Conservation (phyloP, 345 rosid genomes). For the Boechera retrofracta region DNA sequence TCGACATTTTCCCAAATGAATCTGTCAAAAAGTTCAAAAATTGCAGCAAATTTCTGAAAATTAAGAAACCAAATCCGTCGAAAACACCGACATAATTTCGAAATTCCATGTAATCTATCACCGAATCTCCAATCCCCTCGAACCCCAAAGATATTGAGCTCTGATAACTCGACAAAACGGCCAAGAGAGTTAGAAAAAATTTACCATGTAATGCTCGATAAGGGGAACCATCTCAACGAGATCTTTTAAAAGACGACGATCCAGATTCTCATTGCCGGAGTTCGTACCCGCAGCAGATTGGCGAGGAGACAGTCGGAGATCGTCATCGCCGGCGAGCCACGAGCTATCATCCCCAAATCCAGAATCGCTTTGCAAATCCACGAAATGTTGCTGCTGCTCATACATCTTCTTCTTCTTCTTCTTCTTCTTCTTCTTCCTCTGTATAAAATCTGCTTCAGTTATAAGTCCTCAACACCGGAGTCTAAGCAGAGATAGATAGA, state of each 20-base stretch:
- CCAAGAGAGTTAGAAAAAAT: conserved; percentile 13
- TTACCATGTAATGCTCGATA: conserved; percentile 86
- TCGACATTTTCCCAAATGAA: background rate
- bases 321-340: conserved; percentile 64
- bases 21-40: background rate
- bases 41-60: background rate
- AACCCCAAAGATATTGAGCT: background rate
- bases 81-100: background rate
- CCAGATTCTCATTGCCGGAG: conserved; percentile 56
- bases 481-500: conserved; percentile 23
- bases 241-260: conserved; percentile 78
- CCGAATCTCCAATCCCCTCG: conserved; percentile 6
- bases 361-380: conserved; percentile 66
- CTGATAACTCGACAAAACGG: background rate
- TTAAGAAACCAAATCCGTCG: background rate
- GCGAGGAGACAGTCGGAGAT: conserved; percentile 54
- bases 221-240: conserved; percentile 95
- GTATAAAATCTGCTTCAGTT: conserved; percentile 47
- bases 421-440: background rate
- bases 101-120: conserved; percentile 4
- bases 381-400: conserved; percentile 57
- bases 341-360: conserved; percentile 67
- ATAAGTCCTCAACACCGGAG: conserved; percentile 23
- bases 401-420: conserved; percentile 49
- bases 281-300: conserved; percentile 45